A percentile compares a stretch with the other conserved stretches of the same genome.
Evolutionary conservation across 805 yeast species (phyloP).

Genomic region (Cyberlindnera lachancei): DNA sequence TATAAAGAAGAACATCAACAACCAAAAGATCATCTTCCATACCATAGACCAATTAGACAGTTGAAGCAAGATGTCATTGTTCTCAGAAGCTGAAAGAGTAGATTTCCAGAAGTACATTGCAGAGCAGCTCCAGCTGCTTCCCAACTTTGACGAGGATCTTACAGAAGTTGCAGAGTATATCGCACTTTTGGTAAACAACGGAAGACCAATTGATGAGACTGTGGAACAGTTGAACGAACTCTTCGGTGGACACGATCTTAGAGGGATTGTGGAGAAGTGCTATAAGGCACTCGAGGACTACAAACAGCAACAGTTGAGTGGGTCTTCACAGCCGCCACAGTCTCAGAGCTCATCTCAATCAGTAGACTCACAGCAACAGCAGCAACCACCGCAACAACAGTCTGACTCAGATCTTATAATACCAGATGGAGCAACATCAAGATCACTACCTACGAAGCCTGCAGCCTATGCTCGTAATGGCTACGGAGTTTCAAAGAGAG

Average conservation of each 20-base stretch:
- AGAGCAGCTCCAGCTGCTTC: slow-evolving; percentile 30
- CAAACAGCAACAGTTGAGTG: slow-evolving; percentile 15
- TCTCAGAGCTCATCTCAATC: slow-evolving; percentile 4
- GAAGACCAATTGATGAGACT: slow-evolving; percentile 54
- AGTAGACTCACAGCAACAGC: slow-evolving; percentile 11
- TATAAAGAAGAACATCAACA: neutral
- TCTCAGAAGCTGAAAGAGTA: slow-evolving; percentile 27
- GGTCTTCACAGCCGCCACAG: slow-evolving; percentile 10
- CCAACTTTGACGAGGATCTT: slow-evolving; percentile 42
- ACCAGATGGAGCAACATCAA: slow-evolving; percentile 1
- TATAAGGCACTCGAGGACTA: slow-evolving; percentile 44
- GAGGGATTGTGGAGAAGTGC: slow-evolving; percentile 47
- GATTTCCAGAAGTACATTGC: slow-evolving; percentile 38
- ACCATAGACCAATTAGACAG: too few species aligned
- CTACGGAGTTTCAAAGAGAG: slow-evolving; percentile 8
- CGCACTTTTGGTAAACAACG: slow-evolving; percentile 61
- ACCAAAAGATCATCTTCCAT: neutral
- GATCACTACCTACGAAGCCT: slow-evolving; percentile 14
- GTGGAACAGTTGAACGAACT: slow-evolving; percentile 52
- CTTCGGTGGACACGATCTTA: slow-evolving; percentile 55
- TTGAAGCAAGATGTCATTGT: slow-evolving; percentile 5
- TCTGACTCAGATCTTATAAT: slow-evolving; percentile 3
- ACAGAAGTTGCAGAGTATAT: slow-evolving; percentile 68
- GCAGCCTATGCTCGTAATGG: slow-evolving; percentile 7
- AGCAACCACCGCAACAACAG: slow-evolving; percentile 14